These are phyloP conservation scores for Euphorbia corollata DNA, from an alignment of 441 rosid species.

Conservation along the genomic window DNA sequence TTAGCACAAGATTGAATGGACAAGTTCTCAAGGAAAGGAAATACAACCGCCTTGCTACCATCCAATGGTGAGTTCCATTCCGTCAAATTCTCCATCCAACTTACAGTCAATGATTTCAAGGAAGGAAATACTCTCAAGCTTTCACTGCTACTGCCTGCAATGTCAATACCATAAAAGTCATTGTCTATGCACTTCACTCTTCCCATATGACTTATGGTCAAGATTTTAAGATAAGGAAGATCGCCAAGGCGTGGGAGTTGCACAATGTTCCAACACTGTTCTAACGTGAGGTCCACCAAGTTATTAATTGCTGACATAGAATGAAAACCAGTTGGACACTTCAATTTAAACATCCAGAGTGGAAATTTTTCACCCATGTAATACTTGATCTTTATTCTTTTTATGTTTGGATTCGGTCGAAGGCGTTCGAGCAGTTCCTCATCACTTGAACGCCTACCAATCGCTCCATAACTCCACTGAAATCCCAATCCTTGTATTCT, in stretches of 20 bases:
- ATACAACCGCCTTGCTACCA: background rate
- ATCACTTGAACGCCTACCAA: background rate
- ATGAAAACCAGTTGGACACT: background rate
- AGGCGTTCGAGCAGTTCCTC: constrained; percentile 23
- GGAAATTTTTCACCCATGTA: constrained; percentile 18
- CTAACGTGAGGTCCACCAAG: background rate
- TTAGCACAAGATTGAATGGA: background rate
- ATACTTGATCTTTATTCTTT: background rate
- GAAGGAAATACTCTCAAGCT: background rate
- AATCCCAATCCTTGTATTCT: background rate
- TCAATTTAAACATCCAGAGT: constrained; percentile 10
- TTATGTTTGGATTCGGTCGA: constrained; percentile 18
- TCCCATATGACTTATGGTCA: background rate
- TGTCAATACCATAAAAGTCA: background rate
- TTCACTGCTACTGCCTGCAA: background rate
- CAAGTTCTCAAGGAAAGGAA: background rate
- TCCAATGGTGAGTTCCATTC: background rate
- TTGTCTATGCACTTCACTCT: background rate
- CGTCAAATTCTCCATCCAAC: background rate
- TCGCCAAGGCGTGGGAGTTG: background rate
- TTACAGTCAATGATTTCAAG: background rate
- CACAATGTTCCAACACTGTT: background rate
- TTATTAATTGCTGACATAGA: background rate
- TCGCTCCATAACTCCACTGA: background rate
- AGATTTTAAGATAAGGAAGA: background rate